Evolutionary conservation across 179 eudicot genomes (phyloP), one percentile per base, ranked within the genome.

Genomic region (Amaranthus tricolor): DNA sequence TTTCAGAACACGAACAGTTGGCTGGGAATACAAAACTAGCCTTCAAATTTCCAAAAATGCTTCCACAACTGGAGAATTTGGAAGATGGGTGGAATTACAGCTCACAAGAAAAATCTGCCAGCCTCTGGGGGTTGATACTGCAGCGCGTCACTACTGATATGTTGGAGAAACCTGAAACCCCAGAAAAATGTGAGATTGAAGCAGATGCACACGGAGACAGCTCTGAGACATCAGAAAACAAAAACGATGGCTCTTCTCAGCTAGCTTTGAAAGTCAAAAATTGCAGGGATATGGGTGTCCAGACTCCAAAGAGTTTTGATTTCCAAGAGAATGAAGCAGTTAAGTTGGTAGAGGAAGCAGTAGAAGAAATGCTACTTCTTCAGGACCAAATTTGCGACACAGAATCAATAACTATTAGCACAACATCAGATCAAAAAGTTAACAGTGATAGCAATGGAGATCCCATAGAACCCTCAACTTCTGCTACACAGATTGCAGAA

Each of bases 81-180:
- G 68, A 77, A 74, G 74, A 70, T 45, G 73, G 66, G 45, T 21
- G 75, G 72, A 56, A 44, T 15, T 54, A 48, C 47, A 55, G 76
- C 8, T 47, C 58, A 71, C 60, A 74, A 72, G 83, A 81, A 73
- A 84, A 87, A 31, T 62, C 72, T 53, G 73, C 87, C 70, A 84
- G 78, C 57, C 88, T 92, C 77, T 92, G 97, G 97, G 85, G 88
- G 72, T 84, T 85, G 76, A 79, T 90, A 59, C 89, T 85, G 78
- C 93, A 86, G 80, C 93, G 90, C 62, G 89, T 88, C 63, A 88
- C 81, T 40, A 82, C 91, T 62, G 86, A 79, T n/a, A 72, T 81
- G 62, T 81, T 77, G 66, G 87, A 77, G 15, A 84, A 85, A 81
- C 73, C 70, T 51, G 97, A 87, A 78, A 75, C 71, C 62, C 79